Evolutionary conservation across 2,329 filamentous ascomycete genomes (phyloP).

Genomic region (Colletotrichum tofieldiae): DNA sequence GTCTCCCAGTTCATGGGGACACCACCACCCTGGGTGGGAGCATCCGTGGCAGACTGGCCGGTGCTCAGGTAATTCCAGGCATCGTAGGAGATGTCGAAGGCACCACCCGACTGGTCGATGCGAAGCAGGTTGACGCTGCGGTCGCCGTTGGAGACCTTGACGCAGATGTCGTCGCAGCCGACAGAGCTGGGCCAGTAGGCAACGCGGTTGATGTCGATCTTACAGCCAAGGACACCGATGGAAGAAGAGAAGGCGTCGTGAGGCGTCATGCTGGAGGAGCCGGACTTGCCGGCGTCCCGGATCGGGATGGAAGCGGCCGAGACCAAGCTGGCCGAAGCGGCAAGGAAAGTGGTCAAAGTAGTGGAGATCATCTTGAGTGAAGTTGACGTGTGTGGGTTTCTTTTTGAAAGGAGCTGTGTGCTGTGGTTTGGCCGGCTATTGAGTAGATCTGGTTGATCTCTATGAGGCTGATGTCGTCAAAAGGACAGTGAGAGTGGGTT

Average conservation of each 20-base stretch:
- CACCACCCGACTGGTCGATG: constrained; percentile 70
- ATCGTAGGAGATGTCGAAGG: constrained; percentile 73
- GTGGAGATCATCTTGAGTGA: constrained; percentile 47
- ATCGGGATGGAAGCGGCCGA: constrained; percentile 48
- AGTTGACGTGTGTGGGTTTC: constrained; percentile 11
- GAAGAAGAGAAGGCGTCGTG: constrained; percentile 72
- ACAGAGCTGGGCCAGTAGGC: constrained; percentile 72
- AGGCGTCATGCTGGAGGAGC: constrained; percentile 62
- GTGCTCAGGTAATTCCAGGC: constrained; percentile 73
- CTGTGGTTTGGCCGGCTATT: background rate
- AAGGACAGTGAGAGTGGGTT: constrained; percentile 30
- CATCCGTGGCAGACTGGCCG: constrained; percentile 62
- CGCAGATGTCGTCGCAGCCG: constrained; percentile 71
- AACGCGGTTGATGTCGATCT: constrained; percentile 73
- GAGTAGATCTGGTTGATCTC: constrained; percentile 13
- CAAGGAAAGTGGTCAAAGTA: constrained; percentile 51
- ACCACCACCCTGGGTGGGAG: constrained; percentile 65
- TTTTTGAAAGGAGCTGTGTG: constrained; percentile 17
- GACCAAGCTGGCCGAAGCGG: constrained; percentile 48
- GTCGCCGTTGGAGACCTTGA: constrained; percentile 65
- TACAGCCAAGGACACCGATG: constrained; percentile 72
- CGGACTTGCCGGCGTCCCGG: constrained; percentile 43
- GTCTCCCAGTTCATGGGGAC: constrained; percentile 66
- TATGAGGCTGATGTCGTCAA: constrained; percentile 19
- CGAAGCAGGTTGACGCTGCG: constrained; percentile 71